Base-by-base conservation (phyloP, 495 filamentous ascomycete genomes). In the Aspergillus wentii region DNA sequence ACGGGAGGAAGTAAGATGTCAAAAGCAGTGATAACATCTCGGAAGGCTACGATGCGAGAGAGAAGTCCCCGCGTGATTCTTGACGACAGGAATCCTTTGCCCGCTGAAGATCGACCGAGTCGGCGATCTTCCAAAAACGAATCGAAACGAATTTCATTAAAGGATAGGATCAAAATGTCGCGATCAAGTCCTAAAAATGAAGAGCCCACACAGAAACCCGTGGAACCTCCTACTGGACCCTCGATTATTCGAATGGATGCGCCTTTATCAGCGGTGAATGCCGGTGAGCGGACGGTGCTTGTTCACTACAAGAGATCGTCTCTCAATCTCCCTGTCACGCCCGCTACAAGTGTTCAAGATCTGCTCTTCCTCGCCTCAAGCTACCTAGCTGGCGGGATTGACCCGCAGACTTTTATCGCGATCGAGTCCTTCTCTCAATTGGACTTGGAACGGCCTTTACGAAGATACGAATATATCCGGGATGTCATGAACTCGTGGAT, bases 401-500 rank as follows among this genome's bases (percentile, higher is more conserved):
- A 78, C 51, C 64, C 75, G 1, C 56, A 67, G 13, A 72, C 66
- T 7, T 80, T 79, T 26, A 71, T 92, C 11, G 47, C 96, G 1
- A 57, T 90, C 22, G 92, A 98, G 57, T 77, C 73, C 1, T 96
- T 86, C 52, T 59, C 64, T 14, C 71, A 77, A 25, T 62, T 91
- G 1, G 88, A 88, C n/a, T 68, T 98, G 3, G 85, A 94, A 52
- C 78, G 92, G 30, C 80, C 85, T 3, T 57, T 98, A 17, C 85
- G 92, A 9, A 80, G 76, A 6, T 96, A 95, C 56, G 92, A 98
- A 64, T 79, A 76, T 43, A 72, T 97, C 17, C 77, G 88, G 23
- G 88, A 95, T 58, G 76, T 95, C 17, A 72, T 96, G 74, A 94
- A 91, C 56, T 92, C 88, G 3, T 98, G 92, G 92, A 80, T 91